Percentiles rank a stretch among this genome's conserved stretches.
Evolutionary conservation across 768 basidiomycete genomes (phyloP).

Genomic region (Thelephora ganbajun): DNA sequence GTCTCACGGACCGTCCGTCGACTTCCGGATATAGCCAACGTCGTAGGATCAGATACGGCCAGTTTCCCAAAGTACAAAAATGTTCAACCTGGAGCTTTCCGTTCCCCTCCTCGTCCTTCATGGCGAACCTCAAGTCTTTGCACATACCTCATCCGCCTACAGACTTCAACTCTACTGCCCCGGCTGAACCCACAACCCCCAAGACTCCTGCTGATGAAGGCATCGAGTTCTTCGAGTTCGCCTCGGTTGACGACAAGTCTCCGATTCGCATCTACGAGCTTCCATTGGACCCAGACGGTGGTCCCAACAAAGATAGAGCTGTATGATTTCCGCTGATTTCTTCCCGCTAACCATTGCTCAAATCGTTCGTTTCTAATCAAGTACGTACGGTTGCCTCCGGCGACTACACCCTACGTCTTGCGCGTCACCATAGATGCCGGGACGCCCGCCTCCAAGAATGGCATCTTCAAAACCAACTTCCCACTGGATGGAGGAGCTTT

Average conservation of each 20-base stretch:
- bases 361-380: conserved; percentile 17
- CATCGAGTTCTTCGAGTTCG: conserved; percentile 71
- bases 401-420: conserved; percentile 76
- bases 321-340: conserved; percentile 24
- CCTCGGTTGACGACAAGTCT: conserved; percentile 33
- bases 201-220: conserved; percentile 91
- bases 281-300: conserved; percentile 77
- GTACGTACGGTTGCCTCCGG: conserved; percentile 95
- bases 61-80: no score
- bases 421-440: conserved; percentile 88
- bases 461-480: conserved; percentile 92
- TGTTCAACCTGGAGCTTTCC: no score
- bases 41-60: no score
- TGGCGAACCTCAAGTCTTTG: no score
- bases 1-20: no score
- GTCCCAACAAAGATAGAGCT: conserved; percentile 72
- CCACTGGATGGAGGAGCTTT: conserved; percentile 88
- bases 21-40: no score
- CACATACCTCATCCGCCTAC: not conserved
- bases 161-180: not conserved
- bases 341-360: not conserved
- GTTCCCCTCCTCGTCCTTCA: no score
- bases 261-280: conserved; percentile 82
- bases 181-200: conserved; percentile 31
- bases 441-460: conserved; percentile 80